Base-by-base conservation (phyloP, 257 asterid species). In the Solanum peruvianum region DNA sequence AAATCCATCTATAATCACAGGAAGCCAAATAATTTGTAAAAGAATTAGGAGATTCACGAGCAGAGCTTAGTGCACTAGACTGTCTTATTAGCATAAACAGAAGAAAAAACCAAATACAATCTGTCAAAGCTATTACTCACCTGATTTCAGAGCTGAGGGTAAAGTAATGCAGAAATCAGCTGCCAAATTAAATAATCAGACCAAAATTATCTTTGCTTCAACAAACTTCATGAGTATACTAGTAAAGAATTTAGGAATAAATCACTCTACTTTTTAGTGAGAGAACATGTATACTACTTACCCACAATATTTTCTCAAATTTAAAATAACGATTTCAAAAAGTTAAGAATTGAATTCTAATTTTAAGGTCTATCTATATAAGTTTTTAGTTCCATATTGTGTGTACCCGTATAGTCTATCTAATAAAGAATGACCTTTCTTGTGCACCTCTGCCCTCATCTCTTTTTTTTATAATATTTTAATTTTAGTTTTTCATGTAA, bases 401-500 rank as follows among this genome's bases (percentile, higher is more conserved):
- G 45, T 9, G 12, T 42, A 42, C 45, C 12, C 45, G 0, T 42
- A 42, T 42, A 42, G 3, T 42, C 12, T 42, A 4, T 42, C 1
- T 42, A 2, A 42, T 42, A 9, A 42, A 42, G 12, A 42, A 9
- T 42, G 12, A 42, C 7, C 0, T 37, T 35, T 6, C 7, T n/a
- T n/a, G n/a, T n/a, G n/a, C n/a, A n/a, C n/a, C n/a, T 0, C 7
- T 6, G 39, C 1, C 39, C 7, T 35, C 39, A 9, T 0, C 12
- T 1, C 11, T 49, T 49, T 47, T 47, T 49, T 49, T 15, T 49
- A 7, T 1, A 49, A 49, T 1, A 49, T 9, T 6, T 0, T 52
- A 1, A 16, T 52, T 52, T 52, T 52, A 52, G 0, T 16, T 52
- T 52, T 52, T 52, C 1, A 52, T 16, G 9, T 16, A 21, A 0